A percentile compares a stretch with the other conserved stretches of the same genome.
Conservation (phyloP, 129 eudicot genomes). For the Lactuca saligna region DNA sequence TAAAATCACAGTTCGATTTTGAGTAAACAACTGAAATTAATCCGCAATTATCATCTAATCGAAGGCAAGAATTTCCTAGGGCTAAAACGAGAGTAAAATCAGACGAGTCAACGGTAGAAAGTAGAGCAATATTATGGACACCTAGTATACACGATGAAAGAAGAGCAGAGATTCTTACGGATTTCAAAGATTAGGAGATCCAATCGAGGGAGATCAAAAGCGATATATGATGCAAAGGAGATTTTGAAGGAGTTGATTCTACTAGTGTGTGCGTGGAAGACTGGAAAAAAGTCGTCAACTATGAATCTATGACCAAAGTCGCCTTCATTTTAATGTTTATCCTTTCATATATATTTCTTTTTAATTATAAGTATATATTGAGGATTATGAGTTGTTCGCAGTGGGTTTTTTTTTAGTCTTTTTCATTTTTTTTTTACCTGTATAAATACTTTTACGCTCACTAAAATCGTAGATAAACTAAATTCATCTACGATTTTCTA, state of each 20-base stretch:
- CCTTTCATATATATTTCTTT: too few relatives aligned
- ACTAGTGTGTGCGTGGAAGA: not conserved
- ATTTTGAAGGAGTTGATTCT: not conserved
- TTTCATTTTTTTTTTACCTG: too few relatives aligned
- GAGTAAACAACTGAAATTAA: not conserved
- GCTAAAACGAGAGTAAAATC: not conserved
- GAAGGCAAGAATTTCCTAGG: not conserved
- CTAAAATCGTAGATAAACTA: too few relatives aligned
- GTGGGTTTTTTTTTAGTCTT: too few relatives aligned
- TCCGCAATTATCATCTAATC: not conserved
- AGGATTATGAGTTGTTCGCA: too few relatives aligned
- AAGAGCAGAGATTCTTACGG: slow-evolving; percentile 1
- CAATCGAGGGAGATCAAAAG: not conserved
- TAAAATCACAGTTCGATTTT: not conserved
- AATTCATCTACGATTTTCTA: too few relatives aligned
- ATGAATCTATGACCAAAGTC: too few relatives aligned
- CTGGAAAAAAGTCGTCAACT: not conserved
- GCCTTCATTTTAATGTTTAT: too few relatives aligned
- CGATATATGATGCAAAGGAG: not conserved
- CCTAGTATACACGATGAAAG: not conserved
- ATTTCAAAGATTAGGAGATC: slow-evolving; percentile 3
- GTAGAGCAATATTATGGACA: not conserved
- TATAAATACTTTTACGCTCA: too few relatives aligned
- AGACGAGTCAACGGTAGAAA: not conserved
- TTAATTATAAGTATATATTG: too few relatives aligned